Percentiles rank a stretch among this genome's conserved stretches.
Conservation (phyloP, 352 stramenopile genomes). For the Aphanomyces astaci region DNA sequence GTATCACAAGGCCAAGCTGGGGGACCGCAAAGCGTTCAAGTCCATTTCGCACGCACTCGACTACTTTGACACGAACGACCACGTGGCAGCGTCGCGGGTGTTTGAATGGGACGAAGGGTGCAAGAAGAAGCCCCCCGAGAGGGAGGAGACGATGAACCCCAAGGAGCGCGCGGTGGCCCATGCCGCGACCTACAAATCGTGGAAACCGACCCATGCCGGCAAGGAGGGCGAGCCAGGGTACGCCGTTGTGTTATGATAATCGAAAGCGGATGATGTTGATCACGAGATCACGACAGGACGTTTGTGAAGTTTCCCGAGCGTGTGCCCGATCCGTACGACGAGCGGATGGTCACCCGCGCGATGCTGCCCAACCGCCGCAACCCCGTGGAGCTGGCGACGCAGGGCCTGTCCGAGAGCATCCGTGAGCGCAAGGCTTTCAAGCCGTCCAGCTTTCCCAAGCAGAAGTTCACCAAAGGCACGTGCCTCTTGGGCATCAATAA, state of each 20-base stretch:
- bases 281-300: conserved; percentile 22
- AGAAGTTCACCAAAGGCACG: conserved; percentile 63
- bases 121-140: conserved; percentile 41
- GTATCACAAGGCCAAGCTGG: conserved; percentile 44
- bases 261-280: neutral
- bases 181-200: conserved; percentile 52
- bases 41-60: conserved; percentile 52
- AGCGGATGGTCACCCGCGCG: conserved; percentile 58
- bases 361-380: conserved; percentile 65
- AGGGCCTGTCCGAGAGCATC: conserved; percentile 44
- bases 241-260: neutral
- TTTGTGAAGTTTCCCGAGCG: conserved; percentile 69
- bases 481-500: conserved; percentile 72
- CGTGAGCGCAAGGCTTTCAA: conserved; percentile 68
- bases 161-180: conserved; percentile 52
- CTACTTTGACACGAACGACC: conserved; percentile 68
- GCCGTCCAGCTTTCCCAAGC: conserved; percentile 51
- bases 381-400: conserved; percentile 55
- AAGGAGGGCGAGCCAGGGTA: conserved; percentile 55
- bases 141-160: conserved; percentile 61
- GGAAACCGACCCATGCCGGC: conserved; percentile 56
- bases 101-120: conserved; percentile 68
- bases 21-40: conserved; percentile 68
- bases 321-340: conserved; percentile 59
- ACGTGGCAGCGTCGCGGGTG: conserved; percentile 47